A percentile compares a stretch with the other conserved stretches of the same genome.
These are phyloP conservation scores for Favolaschia claudopus DNA, from an alignment of 768 basidiomycete genomes.

Conservation along the genomic window DNA sequence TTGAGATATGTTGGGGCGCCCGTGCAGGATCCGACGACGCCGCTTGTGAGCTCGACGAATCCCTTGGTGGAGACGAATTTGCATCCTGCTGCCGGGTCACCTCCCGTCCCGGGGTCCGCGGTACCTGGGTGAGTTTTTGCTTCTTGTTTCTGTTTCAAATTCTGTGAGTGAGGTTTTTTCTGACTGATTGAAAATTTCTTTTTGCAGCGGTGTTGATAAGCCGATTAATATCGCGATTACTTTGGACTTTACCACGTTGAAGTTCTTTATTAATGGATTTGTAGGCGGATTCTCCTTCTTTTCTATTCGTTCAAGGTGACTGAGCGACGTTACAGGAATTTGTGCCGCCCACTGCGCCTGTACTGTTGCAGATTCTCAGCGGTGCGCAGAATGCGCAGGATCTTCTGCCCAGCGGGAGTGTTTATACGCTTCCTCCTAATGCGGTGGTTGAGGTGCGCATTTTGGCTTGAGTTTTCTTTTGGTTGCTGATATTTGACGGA, in stretches of 20 bases:
- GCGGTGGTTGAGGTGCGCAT: slow-evolving; percentile 44
- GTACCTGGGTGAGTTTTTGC: too few relatives aligned
- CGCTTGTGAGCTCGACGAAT: slow-evolving; percentile 8
- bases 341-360: slow-evolving; percentile 37
- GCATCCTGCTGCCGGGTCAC: slow-evolving; percentile 35
- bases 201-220: too few relatives aligned
- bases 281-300: too few relatives aligned
- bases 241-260: too few relatives aligned
- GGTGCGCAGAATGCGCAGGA: slow-evolving; percentile 38
- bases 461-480: slow-evolving; percentile 30
- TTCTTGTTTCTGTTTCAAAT: slow-evolving; percentile 1
- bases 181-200: background rate
- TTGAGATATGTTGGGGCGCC: slow-evolving; percentile 49
- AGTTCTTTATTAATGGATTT: too few relatives aligned
- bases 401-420: slow-evolving; percentile 36
- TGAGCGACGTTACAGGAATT: slow-evolving; percentile 7
- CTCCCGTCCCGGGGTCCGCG: slow-evolving; percentile 40
- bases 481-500: background rate
- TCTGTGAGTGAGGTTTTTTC: background rate
- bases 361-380: slow-evolving; percentile 46
- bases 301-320: too few relatives aligned
- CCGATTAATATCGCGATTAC: too few relatives aligned
- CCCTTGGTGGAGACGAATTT: slow-evolving; percentile 39
- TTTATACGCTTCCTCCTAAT: slow-evolving; percentile 41
- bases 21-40: slow-evolving; percentile 14